A percentile compares a stretch with the other conserved stretches of the same genome.
Conservation (phyloP, 2,329 filamentous ascomycete species). For the Bretziella fagacearum region DNA sequence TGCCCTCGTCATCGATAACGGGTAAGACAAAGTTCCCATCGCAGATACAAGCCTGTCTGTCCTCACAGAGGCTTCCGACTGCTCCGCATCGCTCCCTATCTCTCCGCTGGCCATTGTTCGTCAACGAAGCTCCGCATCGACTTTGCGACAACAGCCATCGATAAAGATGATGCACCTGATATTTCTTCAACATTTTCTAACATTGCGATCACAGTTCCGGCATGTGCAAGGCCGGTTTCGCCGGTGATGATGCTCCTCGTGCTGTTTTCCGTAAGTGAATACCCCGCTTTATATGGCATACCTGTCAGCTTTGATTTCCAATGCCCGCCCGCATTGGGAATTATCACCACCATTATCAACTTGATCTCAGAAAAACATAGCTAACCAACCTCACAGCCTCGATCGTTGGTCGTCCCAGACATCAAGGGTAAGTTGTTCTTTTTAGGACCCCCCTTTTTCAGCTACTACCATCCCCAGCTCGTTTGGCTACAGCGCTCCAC, state of each 20-base stretch:
- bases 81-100: constrained; percentile 14
- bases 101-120: constrained; percentile 7
- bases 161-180: background rate
- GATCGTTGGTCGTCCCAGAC: constrained; percentile 98
- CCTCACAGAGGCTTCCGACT: constrained; percentile 20
- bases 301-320: constrained; percentile 1
- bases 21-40: constrained; percentile 51
- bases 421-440: constrained; percentile 74
- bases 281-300: constrained; percentile 23
- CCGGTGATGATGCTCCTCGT: constrained; percentile 99
- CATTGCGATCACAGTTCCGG: constrained; percentile 54
- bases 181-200: constrained; percentile 6
- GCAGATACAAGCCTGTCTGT: constrained; percentile 19
- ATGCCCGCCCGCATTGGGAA: background rate
- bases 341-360: background rate
- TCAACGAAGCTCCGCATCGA: constrained; percentile 2
- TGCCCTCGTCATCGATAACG: constrained; percentile 99
- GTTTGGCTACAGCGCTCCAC: constrained; percentile 5
- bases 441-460: constrained; percentile 6
- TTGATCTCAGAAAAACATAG: background rate
- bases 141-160: background rate
- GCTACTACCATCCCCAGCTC: background rate
- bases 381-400: constrained; percentile 46
- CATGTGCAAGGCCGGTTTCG: constrained; percentile 99
- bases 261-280: constrained; percentile 92